Base-by-base conservation (phyloP, 305 asterid species). In the Solanum hybrid region DNA sequence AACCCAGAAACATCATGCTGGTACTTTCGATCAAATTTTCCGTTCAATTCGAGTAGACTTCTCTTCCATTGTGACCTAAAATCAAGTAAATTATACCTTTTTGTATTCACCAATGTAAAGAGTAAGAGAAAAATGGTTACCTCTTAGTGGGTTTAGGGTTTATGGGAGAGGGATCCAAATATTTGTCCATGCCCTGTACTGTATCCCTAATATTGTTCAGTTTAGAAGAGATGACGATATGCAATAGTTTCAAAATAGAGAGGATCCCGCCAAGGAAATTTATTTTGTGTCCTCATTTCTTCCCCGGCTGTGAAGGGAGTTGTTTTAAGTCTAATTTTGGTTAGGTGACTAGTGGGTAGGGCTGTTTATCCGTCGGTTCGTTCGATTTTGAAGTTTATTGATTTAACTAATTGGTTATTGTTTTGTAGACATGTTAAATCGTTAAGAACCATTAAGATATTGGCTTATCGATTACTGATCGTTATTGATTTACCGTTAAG, bases 41-140 rank as follows among this genome's bases (percentile, higher is more conserved):
- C 99, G 20, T 91, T 93, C 87, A 97, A 90, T 92, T 97, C 99
- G 11, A 93, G 74, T 36, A 95, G 89, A 79, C 93, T 93, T 92
- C 99, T 93, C 94, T 91, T 93, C 99, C 98, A 96, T 33, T 89
- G 94, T 46, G 73, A 86, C 95, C 98, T 97, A 84, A 83, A 89
- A 73, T 86, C 73, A 57, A 77, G 24, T 76, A 31, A 29, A 76
- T 11, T 40, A 31, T 28, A 6, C 13, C 71, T 29, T 74, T 82
- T 31, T 69, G 31, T 20, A 26, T 51, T 81, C 35, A 89, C 31
- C 24, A 84, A 33, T 14, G 28, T 28, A 31, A 69, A 11, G 14
- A 42, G 3, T 24, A 22, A 35, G 33, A 8, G 1, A 42, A 73
- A 51, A 37, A 26, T 1, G 34, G 88, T 80, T 91, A 93, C 97